Conservation (phyloP, 805 yeast genomes). For the Tetrapisispora arboricola region DNA sequence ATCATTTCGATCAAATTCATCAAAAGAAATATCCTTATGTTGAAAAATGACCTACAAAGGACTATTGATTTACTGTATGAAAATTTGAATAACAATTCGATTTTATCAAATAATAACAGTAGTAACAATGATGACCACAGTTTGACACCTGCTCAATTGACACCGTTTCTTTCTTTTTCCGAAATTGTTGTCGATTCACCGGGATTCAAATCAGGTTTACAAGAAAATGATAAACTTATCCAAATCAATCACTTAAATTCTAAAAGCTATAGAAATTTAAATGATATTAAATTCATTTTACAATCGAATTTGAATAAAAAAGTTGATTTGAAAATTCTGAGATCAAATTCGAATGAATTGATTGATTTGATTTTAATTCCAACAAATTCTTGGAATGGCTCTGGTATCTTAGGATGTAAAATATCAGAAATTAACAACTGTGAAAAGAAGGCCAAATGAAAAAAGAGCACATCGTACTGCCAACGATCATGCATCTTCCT, state of each 20-base stretch:
- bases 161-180: constrained; percentile 47
- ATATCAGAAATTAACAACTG: neutral
- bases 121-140: neutral
- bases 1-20: constrained; percentile 56
- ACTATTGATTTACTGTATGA: constrained; percentile 39
- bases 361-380: constrained; percentile 35
- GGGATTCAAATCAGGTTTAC: constrained; percentile 45
- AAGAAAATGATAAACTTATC: constrained; percentile 43
- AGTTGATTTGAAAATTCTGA: constrained; percentile 19
- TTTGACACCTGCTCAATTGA: neutral
- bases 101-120: constrained; percentile 1
- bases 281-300: constrained; percentile 37
- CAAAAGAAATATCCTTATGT: constrained; percentile 53
- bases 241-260: constrained; percentile 46
- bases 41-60: constrained; percentile 56
- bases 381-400: constrained; percentile 36
- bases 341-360: constrained; percentile 18
- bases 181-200: constrained; percentile 48
- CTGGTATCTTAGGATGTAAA: constrained; percentile 59
- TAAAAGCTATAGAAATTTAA: constrained; percentile 43
- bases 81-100: constrained; percentile 35
- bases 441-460: too few species aligned
- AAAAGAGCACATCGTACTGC: neutral
- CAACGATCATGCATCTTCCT: too few species aligned
- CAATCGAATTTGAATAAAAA: constrained; percentile 28